Evolutionary conservation across 352 stramenopile genomes (phyloP).

Genomic region (Phytopythium kandeliae): DNA sequence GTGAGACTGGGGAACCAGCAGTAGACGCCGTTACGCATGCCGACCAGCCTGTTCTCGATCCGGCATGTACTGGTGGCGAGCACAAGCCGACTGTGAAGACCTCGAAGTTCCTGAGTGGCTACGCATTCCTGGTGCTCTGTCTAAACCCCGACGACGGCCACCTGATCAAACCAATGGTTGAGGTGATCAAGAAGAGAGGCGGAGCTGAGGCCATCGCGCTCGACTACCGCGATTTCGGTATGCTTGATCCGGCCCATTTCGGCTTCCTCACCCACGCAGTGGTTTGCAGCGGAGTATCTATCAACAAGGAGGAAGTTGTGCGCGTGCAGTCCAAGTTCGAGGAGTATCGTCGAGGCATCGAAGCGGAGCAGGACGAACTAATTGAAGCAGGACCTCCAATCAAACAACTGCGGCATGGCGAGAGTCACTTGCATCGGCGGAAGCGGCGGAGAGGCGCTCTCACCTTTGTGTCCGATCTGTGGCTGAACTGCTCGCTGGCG

Average conservation of each 20-base stretch:
- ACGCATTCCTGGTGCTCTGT: constrained; percentile 59
- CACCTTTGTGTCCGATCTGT: constrained; percentile 66
- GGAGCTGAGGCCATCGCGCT: constrained; percentile 41
- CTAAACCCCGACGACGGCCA: constrained; percentile 35
- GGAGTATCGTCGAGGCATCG: constrained; percentile 1
- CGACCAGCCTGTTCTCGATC: neutral
- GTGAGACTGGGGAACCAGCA: neutral
- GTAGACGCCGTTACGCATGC: neutral
- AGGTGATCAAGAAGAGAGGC: constrained; percentile 24
- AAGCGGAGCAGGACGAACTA: constrained; percentile 2
- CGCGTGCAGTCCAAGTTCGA: constrained; percentile 17
- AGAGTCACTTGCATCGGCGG: neutral
- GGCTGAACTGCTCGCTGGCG: constrained; percentile 62
- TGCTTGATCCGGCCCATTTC: constrained; percentile 46
- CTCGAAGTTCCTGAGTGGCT: constrained; percentile 30
- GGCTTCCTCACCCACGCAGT: constrained; percentile 62
- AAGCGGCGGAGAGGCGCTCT: constrained; percentile 21
- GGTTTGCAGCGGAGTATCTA: constrained; percentile 39
- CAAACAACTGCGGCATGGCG: constrained; percentile 15
- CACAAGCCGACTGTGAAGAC: constrained; percentile 2
- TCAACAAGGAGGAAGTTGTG: constrained; percentile 25
- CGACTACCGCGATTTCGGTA: constrained; percentile 37
- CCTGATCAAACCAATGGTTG: constrained; percentile 31
- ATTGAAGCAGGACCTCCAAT: neutral
- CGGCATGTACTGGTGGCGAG: neutral